phyloP scores from a whole-genome alignment of 73 alveolate species.

The Tetrahymena elliotti region DNA sequence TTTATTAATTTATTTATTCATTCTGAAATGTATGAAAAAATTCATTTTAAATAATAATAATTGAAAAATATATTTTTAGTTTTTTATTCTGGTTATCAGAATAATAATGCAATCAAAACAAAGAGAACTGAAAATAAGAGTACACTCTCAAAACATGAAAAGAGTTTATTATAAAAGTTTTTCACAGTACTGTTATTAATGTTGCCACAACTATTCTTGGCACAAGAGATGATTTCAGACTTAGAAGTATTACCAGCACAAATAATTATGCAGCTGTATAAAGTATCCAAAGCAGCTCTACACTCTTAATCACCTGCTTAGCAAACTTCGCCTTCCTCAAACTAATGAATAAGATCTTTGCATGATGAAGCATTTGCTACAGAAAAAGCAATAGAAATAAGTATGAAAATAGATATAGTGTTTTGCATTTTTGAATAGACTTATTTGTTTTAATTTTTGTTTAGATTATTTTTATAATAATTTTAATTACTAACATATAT shows the following conservation, averaged over 20 bases:
- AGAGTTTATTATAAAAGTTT: no score
- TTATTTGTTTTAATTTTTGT: no score
- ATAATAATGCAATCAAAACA: background rate
- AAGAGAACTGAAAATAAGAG: background rate
- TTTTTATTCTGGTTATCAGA: background rate
- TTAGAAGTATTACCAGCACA: background rate
- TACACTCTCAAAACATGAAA: background rate
- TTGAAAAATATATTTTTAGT: no score
- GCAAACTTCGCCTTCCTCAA: background rate
- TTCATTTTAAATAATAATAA: no score
- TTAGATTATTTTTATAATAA: no score
- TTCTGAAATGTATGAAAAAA: no score
- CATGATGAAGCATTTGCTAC: background rate
- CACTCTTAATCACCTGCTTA: background rate
- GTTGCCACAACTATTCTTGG: background rate
- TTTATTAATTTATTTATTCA: no score
- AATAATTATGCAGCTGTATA: background rate
- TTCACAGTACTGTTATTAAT: background rate
- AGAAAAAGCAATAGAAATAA: background rate
- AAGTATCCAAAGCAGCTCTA: background rate
- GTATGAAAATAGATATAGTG: background rate
- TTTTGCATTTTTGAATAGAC: background rate
- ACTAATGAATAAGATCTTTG: background rate
- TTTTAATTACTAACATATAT: no score
- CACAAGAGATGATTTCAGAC: background rate